Base-by-base conservation (phyloP, 2,329 filamentous ascomycete genomes). In the Cytospora mali region DNA sequence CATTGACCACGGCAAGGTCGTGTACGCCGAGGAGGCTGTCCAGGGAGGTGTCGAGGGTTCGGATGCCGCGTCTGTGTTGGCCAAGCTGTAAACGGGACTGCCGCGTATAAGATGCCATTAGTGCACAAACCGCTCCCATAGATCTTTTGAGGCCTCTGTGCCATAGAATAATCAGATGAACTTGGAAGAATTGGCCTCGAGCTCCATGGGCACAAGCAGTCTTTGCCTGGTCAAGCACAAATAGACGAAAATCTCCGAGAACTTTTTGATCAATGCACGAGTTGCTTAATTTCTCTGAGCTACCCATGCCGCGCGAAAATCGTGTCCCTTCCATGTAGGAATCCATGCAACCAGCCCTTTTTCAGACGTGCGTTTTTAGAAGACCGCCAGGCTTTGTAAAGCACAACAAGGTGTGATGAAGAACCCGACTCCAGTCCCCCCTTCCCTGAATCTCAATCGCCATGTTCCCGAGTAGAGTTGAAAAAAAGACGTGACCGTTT, bases 1-100 rank as follows among this genome's bases (percentile, higher is more conserved):
- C 71, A 78, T 96, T 69, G 92, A 93, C 79, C 82, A 96, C 75
- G 92, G 92, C 76, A 94, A 91, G 81, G 84, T 96, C 71, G 81
- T 80, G 72, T 96, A 96, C 76, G 90, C 91, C 65, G 90, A 89
- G 77, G 92, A 96, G 80, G 75, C 77, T 28, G 83, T 73, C 58
- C 77, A 76, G 56, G 76, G 74, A 69, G 79, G 62, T 42, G 42
- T 81, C 60, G 77, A 77, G 63, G 75, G 77, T 65, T 83, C 83
- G 25, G 80, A 83, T 57, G 84, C 82, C 61, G 80, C 85, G 65
- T 81, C 77, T 62, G 79, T 86, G 55, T 72, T 86, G 64, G 74
- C 81, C 61, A 82, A 83, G 75, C 75, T 86, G 68, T 86, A 77
- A 76, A 59, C 5, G 28, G 55, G 29, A 48, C 6, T 35, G 62